These are phyloP conservation scores for Penicillium crustosum DNA, from an alignment of 2,329 filamentous ascomycete species.

Conservation along the genomic window DNA sequence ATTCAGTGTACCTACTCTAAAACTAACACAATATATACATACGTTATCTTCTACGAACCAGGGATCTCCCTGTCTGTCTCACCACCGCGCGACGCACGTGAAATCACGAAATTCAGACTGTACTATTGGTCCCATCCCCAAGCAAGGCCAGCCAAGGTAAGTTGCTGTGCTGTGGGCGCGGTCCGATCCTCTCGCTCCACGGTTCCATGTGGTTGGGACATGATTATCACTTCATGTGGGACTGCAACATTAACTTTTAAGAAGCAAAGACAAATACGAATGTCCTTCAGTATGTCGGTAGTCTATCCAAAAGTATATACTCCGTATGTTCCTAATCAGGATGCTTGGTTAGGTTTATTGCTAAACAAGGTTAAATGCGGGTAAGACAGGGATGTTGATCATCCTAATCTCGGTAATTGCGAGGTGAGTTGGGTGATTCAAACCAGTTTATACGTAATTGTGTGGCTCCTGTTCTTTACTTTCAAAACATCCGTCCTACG, in stretches of 20 bases:
- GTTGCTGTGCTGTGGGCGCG: not conserved
- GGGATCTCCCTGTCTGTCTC: not conserved
- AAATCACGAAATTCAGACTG: not conserved
- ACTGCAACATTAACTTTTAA: not conserved
- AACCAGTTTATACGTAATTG: not conserved
- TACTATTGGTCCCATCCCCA: not conserved
- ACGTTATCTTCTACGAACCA: not conserved
- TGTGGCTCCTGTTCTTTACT: not conserved
- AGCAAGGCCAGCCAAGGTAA: not conserved
- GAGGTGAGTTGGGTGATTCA: not conserved
- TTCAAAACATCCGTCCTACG: no score
- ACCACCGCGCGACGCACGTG: not conserved
- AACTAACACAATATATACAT: not conserved
- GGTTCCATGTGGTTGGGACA: constrained; percentile 2
- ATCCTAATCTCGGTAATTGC: not conserved
- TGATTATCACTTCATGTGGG: not conserved
- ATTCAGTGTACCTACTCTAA: not conserved
- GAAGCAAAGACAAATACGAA: not conserved
- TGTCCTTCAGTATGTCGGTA: not conserved
- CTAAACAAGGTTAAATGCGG: not conserved
- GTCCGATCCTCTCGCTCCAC: constrained; percentile 6
- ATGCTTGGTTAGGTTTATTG: not conserved
- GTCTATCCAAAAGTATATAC: not conserved
- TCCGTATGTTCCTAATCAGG: not conserved
- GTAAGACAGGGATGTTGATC: not conserved